A percentile compares a stretch with the other conserved stretches of the same genome.
These are phyloP conservation scores for Sugiyamaella sp. DNA, from an alignment of 1,139 yeast species.

Conservation along the genomic window DNA sequence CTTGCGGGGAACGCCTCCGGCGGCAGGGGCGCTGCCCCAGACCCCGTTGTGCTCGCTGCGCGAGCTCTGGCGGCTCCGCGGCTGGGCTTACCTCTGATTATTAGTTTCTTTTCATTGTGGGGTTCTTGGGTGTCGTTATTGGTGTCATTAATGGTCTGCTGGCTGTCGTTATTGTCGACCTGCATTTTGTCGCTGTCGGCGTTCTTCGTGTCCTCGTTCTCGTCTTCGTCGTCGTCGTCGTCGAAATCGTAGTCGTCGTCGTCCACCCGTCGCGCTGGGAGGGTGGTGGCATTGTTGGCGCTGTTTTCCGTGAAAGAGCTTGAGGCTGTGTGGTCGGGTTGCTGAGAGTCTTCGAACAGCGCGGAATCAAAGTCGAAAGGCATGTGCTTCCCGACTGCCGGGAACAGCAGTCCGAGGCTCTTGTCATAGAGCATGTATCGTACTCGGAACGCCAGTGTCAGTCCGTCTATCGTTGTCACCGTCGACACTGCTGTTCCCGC, in stretches of 20 bases:
- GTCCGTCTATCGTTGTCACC: conserved; percentile 38
- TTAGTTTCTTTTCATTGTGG: conserved; percentile 19
- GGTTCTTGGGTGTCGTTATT: conserved; percentile 18
- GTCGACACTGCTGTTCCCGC: conserved; percentile 13
- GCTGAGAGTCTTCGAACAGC: conserved; percentile 31
- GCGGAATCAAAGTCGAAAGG: conserved; percentile 36
- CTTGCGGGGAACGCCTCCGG: conserved; percentile 3
- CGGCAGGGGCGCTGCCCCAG: conserved; percentile 6
- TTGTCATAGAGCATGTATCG: conserved; percentile 48
- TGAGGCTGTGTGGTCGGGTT: conserved; percentile 35
- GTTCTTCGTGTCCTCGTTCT: conserved; percentile 20
- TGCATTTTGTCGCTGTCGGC: conserved; percentile 24
- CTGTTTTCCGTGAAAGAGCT: not conserved
- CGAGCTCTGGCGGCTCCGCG: not conserved
- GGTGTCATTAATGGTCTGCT: conserved; percentile 14
- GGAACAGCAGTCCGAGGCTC: conserved; percentile 40
- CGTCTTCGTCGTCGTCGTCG: conserved; percentile 34
- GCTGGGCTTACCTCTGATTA: conserved; percentile 17
- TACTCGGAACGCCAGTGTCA: conserved; percentile 44
- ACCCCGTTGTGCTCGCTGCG: conserved; percentile 6
- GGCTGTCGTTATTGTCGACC: conserved; percentile 17
- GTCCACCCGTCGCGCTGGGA: conserved; percentile 28
- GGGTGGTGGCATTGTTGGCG: conserved; percentile 4
- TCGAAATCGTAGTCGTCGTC: conserved; percentile 40
- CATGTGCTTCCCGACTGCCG: conserved; percentile 31